Percentiles rank a stretch among this genome's conserved stretches.
phyloP scores from a whole-genome alignment of 345 rosid species.

The Luvunga scandens region DNA sequence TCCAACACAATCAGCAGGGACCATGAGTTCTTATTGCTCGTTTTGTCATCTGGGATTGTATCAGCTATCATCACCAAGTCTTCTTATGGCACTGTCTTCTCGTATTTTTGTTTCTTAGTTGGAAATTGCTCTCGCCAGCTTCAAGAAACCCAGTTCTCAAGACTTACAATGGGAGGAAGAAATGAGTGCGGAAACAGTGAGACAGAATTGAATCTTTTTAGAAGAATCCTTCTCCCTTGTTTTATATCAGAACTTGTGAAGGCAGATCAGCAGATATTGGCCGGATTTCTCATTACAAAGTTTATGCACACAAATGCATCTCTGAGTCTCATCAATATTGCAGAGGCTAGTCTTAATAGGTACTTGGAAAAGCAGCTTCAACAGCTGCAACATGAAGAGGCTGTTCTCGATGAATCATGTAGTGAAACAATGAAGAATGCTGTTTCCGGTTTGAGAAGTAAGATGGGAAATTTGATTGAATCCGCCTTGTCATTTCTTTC shows the following conservation, averaged over 20 bases:
- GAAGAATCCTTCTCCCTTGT: constrained; percentile 60
- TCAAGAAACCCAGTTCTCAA: constrained; percentile 53
- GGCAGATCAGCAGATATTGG: constrained; percentile 69
- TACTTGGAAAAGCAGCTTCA: constrained; percentile 61
- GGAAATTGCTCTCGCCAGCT: constrained; percentile 65
- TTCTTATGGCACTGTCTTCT: constrained; percentile 47
- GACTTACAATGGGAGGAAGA: constrained; percentile 19
- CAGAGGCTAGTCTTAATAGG: constrained; percentile 64
- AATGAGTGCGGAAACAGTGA: constrained; percentile 19
- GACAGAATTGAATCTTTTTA: constrained; percentile 35
- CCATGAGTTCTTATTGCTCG: constrained; percentile 55
- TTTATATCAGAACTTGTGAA: constrained; percentile 71
- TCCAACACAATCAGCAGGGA: constrained; percentile 39
- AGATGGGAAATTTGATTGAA: constrained; percentile 41
- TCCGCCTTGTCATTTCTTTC: constrained; percentile 52
- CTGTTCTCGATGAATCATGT: constrained; percentile 23
- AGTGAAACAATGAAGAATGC: constrained; percentile 41
- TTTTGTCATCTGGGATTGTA: constrained; percentile 59
- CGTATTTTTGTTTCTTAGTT: constrained; percentile 62
- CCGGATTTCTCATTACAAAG: constrained; percentile 70
- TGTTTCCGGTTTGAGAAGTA: constrained; percentile 38
- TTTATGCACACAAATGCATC: constrained; percentile 79
- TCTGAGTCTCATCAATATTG: constrained; percentile 56
- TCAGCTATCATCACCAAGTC: constrained; percentile 46
- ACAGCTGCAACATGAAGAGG: constrained; percentile 29